Conservation (phyloP, 768 basidiomycete species). For the Epithele typhae region DNA sequence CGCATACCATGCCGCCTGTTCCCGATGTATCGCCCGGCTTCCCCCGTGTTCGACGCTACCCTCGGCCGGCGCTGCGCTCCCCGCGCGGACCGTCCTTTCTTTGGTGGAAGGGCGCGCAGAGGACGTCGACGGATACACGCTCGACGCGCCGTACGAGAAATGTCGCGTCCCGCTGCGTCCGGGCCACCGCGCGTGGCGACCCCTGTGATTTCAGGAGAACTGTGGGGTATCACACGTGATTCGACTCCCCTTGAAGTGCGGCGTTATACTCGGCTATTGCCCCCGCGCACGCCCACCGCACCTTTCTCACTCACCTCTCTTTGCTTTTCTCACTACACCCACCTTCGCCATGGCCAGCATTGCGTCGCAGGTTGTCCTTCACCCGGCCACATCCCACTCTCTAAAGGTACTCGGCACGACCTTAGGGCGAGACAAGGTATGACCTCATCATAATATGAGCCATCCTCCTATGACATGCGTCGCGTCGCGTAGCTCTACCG, state of each 20-base stretch:
- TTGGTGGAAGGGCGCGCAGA: background rate
- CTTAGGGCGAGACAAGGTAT: constrained; percentile 86
- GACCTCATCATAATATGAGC: constrained; percentile 5
- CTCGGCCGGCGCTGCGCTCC: background rate
- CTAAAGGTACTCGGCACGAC: constrained; percentile 80
- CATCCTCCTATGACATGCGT: background rate
- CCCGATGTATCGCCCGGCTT: constrained; percentile 13
- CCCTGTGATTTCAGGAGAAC: background rate
- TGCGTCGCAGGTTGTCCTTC: constrained; percentile 78
- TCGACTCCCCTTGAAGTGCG: background rate
- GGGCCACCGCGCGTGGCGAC: too few relatives aligned
- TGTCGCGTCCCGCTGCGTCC: too few relatives aligned
- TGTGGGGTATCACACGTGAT: constrained; percentile 23
- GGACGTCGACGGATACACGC: too few relatives aligned
- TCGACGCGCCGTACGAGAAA: background rate
- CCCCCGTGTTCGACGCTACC: background rate
- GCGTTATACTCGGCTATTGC: too few relatives aligned
- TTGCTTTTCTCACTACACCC: too few relatives aligned
- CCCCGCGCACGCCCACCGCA: too few relatives aligned
- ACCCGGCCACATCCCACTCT: constrained; percentile 72
- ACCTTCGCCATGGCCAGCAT: constrained; percentile 32
- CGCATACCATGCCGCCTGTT: background rate
- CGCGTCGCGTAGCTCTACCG: constrained; percentile 65
- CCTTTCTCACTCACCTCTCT: too few relatives aligned
- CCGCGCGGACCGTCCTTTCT: background rate